Base-by-base conservation (phyloP, 1,284 basidiomycete species). In the Wallemia ichthyophaga region DNA sequence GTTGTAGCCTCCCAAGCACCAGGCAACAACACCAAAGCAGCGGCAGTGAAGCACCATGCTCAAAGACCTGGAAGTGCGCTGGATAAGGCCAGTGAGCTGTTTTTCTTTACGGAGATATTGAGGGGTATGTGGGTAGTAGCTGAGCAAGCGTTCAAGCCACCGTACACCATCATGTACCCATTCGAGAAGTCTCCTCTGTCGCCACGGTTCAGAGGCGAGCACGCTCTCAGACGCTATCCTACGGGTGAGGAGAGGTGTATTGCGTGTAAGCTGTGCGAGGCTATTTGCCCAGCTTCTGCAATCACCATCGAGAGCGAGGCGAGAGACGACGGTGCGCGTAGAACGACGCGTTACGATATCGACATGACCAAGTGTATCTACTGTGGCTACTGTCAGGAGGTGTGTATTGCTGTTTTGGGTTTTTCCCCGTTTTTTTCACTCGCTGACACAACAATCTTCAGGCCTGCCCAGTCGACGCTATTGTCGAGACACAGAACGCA, bases 181-280 rank as follows among this genome's bases (percentile, higher is more conserved):
- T 95, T 91, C 67, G 94, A 99, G 73, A 98, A 98, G 72, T 94
- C 94, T 23, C 94, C 94, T 37, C 73, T 98, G 60, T 94, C 87
- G 48, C 91, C 94, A 54, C 85, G 94, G 63, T 99, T 99, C 78
- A 82, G 94, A 69, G 94, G 94, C 61, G 94, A 99, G 72, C 94
- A 99, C 71, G 94, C 94, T n/a, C 74, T 99, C 64, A 80, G 94
- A 62, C 77, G 94, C 67, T 99, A 99, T 73, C 89, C 94, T 21
- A 92, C 85, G 63, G 94, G 94, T 33, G 94, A 99, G 74, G 94
- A 99, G 72, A 80, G 94, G 59, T 99, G 94, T 73, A 17, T 63
- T 91, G 91, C 94, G 37, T 99, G 94, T 75, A 98, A 98, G 72
- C 80, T 99, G 25, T 99, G 94, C 69, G 94, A 99, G 71, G 92